Base-by-base conservation (phyloP, 805 yeast genomes). In the Zygosaccharomyces bisporus region DNA sequence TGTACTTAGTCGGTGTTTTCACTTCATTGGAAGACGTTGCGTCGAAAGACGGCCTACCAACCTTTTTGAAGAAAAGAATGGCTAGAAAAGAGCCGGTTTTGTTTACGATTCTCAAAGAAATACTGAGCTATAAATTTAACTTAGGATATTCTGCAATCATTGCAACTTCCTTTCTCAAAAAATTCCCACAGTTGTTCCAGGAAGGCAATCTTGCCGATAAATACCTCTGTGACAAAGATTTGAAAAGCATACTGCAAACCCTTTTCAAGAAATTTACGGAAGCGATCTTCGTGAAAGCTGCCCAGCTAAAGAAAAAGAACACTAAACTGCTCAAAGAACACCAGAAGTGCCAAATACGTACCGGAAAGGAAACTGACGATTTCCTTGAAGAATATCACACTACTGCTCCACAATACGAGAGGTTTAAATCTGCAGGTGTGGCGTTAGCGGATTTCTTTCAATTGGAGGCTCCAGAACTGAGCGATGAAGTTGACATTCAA, bases 301-400 rank as follows among this genome's bases (percentile, higher is more conserved):
- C 58, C 3, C 60, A 58, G 1, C 51, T 71, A n/a, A 67, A 71
- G 39, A 54, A 60, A n/a, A 60, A 60, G n/a, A 56, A 74, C 0
- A 49, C 57, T 8, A 66, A 63, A 16, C 57, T 71, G 9, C 63
- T 64, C 16, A 61, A 63, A 16, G 70, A 68, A 41, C 77, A 74
- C 44, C 71, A 73, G 35, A 75, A 74, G 43, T 76, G 80, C 2
- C 78, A 83, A 43, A 76, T 85, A 44, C 73, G 84, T 52, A 79
- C 84, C 1, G 95, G 95, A 18, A 77, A 74, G 49, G 56, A 77
- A 18, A 43, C 63, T 12, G 72, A 69, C 38, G 73, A 70, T 24
- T 53, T 64, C 36, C 67, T 68, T 34, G 60, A 58, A 1, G 73
- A 70, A 32, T 52, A 65, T 27, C 68, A 71, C 12, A 52, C 50